Percentiles rank a stretch among this genome's conserved stretches.
Conservation (phyloP, 306 rosid genomes). For the Psophocarpus tetragonolobus region DNA sequence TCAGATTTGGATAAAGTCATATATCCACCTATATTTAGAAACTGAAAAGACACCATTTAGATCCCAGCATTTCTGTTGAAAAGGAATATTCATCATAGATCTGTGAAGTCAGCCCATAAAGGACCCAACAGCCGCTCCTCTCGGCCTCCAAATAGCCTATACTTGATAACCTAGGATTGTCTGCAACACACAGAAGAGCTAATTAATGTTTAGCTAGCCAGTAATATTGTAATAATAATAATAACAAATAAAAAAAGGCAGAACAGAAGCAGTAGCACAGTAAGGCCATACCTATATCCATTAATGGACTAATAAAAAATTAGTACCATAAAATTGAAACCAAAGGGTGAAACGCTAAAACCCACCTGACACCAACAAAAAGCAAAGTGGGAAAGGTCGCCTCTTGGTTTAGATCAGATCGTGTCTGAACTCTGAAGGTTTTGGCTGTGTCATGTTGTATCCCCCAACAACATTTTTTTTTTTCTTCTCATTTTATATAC, state of each 20-base stretch:
- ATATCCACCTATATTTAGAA: constrained; percentile 37
- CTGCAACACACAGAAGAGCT: constrained; percentile 29
- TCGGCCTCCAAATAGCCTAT: constrained; percentile 20
- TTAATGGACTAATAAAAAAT: background rate
- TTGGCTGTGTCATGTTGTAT: background rate
- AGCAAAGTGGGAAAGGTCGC: constrained; percentile 22
- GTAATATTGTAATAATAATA: background rate
- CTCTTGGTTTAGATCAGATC: constrained; percentile 31
- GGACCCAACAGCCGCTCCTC: constrained; percentile 30
- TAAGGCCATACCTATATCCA: constrained; percentile 15
- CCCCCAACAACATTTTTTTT: background rate
- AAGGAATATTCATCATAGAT: constrained; percentile 57
- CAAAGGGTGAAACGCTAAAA: constrained; percentile 22
- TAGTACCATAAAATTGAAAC: background rate
- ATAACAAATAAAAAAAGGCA: background rate
- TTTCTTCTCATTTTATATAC: background rate
- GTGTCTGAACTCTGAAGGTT: constrained; percentile 25
- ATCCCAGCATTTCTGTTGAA: constrained; percentile 39
- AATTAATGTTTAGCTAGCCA: background rate
- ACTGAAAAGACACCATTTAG: constrained; percentile 45
- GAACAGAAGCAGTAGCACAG: background rate
- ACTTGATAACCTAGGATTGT: constrained; percentile 38
- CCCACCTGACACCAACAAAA: constrained; percentile 48
- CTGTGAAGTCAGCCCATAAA: constrained; percentile 43
- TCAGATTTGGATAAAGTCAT: constrained; percentile 28